Evolutionary conservation across 345 rosid species (phyloP).

Genomic region (Cardamine resedifolia): DNA sequence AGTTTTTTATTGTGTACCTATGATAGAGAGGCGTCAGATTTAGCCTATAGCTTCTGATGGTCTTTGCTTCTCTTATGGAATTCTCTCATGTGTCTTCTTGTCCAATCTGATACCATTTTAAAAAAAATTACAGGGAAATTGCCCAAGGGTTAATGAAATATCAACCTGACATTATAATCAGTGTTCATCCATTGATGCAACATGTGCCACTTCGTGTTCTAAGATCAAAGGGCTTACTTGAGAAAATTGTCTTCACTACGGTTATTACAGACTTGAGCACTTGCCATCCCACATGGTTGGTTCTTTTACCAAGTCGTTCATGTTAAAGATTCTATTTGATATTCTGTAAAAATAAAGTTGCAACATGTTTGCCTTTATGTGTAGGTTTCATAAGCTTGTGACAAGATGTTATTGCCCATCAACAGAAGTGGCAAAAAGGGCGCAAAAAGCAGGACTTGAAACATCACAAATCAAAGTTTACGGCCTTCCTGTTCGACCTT

Average conservation of each 20-base stretch:
- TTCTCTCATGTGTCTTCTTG: slow-evolving; percentile 1
- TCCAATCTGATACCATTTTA: slow-evolving; percentile 19
- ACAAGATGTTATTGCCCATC: slow-evolving; percentile 98
- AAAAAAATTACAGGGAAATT: slow-evolving; percentile 61
- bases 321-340: background rate
- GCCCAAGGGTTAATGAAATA: slow-evolving; percentile 98
- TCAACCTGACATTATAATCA: slow-evolving; percentile 90
- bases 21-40: background rate
- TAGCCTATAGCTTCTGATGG: background rate
- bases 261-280: slow-evolving; percentile 95
- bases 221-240: slow-evolving; percentile 80
- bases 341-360: background rate
- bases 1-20: background rate
- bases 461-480: slow-evolving; percentile 86
- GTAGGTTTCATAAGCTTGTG: slow-evolving; percentile 99
- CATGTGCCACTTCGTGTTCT: slow-evolving; percentile 97
- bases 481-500: slow-evolving; percentile 98
- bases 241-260: slow-evolving; percentile 91
- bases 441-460: slow-evolving; percentile 81
- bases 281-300: slow-evolving; percentile 98
- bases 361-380: slow-evolving; percentile 17
- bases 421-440: slow-evolving; percentile 84
- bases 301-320: slow-evolving; percentile 7
- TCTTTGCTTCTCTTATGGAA: background rate
- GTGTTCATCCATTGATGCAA: slow-evolving; percentile 98